Base-by-base conservation (phyloP, 2,329 filamentous ascomycete species). In the Zymoseptoria brevis region DNA sequence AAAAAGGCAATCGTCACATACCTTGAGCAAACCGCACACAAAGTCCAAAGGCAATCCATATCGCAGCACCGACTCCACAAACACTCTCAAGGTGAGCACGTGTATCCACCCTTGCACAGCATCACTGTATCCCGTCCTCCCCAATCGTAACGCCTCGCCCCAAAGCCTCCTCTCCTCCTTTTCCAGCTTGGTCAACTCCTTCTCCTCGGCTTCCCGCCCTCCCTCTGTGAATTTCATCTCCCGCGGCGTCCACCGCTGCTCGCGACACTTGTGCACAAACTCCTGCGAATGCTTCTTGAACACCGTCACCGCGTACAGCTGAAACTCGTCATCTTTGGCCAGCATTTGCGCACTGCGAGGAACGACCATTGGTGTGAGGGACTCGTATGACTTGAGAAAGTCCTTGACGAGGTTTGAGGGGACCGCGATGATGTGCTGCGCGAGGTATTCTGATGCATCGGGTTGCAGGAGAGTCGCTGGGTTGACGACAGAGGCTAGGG, bases 71-170 rank as follows among this genome's bases (percentile, higher is more conserved):
- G 92, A 96, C 81, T 99, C 94, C 19, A 99, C 94, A 75, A 97
- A 99, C 19, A 97, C 92, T 57, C 94, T 82, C 69, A 99, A 77
- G 6, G 92, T 89, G 70, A 97, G 80, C 26, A 96, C 88, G 72
- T 99, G 94, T 54, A 96, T 83, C 90, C 92, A 96, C 57, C 93
- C 87, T 90, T 96, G 96, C 65, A 96, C 90, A 63, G 87, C 87
- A 77, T 99, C 94, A 71, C 90, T 93, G 85, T 94, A 99, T 16
- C 90, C 91, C n/a, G 90, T 96, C 63, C 92, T 82, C 13, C 87
- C 90, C 68, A 96, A 81, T 65, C 91, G 83, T 70, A 99, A 75
- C 2, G 92, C 91, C 77, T 99, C 93, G 9, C 90, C 91, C 85
- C 91, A 96, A 2, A 96, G 81, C 77, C 94, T 96, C 75, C 88